Evolutionary conservation across 1,139 yeast species (phyloP).

Genomic region (Geotrichum histeridarum): DNA sequence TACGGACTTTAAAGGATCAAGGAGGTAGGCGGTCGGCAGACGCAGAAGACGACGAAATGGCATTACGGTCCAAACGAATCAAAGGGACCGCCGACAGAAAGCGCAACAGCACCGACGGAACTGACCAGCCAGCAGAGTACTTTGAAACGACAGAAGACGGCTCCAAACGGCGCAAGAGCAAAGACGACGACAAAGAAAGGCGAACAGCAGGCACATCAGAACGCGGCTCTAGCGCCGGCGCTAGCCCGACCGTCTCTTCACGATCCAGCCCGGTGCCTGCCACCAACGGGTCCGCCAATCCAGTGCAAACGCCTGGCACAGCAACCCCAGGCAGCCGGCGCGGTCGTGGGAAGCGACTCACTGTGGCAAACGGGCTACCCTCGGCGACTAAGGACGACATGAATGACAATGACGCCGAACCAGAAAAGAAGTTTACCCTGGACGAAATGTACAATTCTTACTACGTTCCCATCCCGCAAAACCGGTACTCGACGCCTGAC

Average conservation of each 20-base stretch:
- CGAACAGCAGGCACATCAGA: slow-evolving; percentile 8
- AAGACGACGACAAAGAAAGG: slow-evolving; percentile 14
- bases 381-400: slow-evolving; percentile 4
- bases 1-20: slow-evolving; percentile 16
- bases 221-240: slow-evolving; percentile 8
- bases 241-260: slow-evolving; percentile 11
- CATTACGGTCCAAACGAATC: background rate
- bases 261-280: slow-evolving; percentile 8
- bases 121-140: background rate
- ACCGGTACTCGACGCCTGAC: slow-evolving; percentile 14
- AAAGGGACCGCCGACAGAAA: background rate
- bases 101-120: background rate
- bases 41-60: background rate
- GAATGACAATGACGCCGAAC: slow-evolving; percentile 16
- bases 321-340: slow-evolving; percentile 2
- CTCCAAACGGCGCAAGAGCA: slow-evolving; percentile 13
- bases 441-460: slow-evolving; percentile 19
- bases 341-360: slow-evolving; percentile 14
- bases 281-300: background rate
- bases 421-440: slow-evolving; percentile 18
- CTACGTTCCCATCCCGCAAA: slow-evolving; percentile 15
- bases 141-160: background rate
- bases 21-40: background rate
- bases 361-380: slow-evolving; percentile 5
- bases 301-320: background rate